Conservation (phyloP, 164 flowering plant genomes). For the Dillenia turbinata region DNA sequence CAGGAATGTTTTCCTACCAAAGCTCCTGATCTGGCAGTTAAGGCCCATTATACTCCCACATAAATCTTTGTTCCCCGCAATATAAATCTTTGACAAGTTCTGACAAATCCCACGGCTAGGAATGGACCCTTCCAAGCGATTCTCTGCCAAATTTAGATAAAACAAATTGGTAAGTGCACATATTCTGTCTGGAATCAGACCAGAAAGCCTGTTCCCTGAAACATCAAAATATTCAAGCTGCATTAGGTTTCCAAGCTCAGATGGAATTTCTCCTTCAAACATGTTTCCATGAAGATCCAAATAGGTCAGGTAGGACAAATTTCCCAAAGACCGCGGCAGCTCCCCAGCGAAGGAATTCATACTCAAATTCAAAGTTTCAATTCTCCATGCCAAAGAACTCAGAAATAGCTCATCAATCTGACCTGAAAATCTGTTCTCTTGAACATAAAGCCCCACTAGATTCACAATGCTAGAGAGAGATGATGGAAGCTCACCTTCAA, state of each 20-base stretch:
- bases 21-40: constrained; percentile 24
- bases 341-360: constrained; percentile 40
- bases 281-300: constrained; percentile 63
- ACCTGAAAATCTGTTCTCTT: constrained; percentile 58
- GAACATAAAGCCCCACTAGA: constrained; percentile 69
- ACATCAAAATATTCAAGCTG: constrained; percentile 59
- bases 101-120: constrained; percentile 53
- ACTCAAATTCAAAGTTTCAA: constrained; percentile 59
- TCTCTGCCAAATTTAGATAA: constrained; percentile 44
- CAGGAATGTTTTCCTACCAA: constrained; percentile 14
- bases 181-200: constrained; percentile 49
- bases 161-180: constrained; percentile 38
- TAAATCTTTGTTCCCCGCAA: constrained; percentile 46
- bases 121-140: constrained; percentile 48
- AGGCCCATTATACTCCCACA: constrained; percentile 27
- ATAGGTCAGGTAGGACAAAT: constrained; percentile 48
- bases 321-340: constrained; percentile 55
- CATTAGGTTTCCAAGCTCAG: constrained; percentile 51
- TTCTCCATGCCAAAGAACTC: constrained; percentile 41
- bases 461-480: constrained; percentile 51
- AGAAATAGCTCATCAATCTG: constrained; percentile 38
- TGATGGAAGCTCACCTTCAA: constrained; percentile 49
- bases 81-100: constrained; percentile 32
- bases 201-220: constrained; percentile 47
- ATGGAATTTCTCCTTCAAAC: constrained; percentile 52